Conservation (phyloP, 805 yeast genomes). For the Saturnispora halmiae region DNA sequence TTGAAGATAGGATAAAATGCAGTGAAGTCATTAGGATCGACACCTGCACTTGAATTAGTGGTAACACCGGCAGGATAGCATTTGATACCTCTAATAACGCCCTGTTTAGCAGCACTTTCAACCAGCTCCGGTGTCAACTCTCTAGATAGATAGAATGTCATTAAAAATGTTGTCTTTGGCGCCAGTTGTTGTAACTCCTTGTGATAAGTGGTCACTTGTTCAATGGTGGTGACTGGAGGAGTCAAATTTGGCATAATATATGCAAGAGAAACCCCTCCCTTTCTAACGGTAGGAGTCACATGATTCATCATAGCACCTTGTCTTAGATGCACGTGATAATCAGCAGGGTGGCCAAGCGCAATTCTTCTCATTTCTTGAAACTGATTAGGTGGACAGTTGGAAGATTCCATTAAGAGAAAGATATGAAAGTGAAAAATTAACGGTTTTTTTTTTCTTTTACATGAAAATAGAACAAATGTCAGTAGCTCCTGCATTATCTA, state of each 20-base stretch:
- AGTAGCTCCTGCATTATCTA: constrained; percentile 55
- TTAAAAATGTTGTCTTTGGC: constrained; percentile 78
- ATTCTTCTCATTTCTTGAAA: constrained; percentile 6
- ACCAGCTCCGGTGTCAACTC: constrained; percentile 82
- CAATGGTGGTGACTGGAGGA: constrained; percentile 82
- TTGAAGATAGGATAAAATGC: constrained; percentile 82
- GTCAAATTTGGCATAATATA: constrained; percentile 94
- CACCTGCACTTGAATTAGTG: constrained; percentile 90
- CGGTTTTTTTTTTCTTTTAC: neutral
- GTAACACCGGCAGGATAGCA: constrained; percentile 99
- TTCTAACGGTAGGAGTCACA: constrained; percentile 79
- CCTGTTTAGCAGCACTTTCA: constrained; percentile 60
- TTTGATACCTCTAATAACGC: constrained; percentile 78
- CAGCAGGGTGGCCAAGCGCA: constrained; percentile 62
- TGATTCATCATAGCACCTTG: constrained; percentile 90
- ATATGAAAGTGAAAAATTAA: neutral
- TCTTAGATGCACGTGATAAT: constrained; percentile 93
- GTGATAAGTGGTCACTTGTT: constrained; percentile 64
- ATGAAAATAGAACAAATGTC: constrained; percentile 2
- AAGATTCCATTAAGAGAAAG: neutral
- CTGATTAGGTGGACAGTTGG: constrained; percentile 2
- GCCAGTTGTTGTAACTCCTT: constrained; percentile 50
- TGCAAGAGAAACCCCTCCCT: constrained; percentile 87
- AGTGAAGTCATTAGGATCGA: constrained; percentile 84
- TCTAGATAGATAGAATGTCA: constrained; percentile 78